Percentiles rank a stretch among this genome's conserved stretches.
phyloP scores from a whole-genome alignment of 371 early-diverging fungal species.

The Mucor sp. region DNA sequence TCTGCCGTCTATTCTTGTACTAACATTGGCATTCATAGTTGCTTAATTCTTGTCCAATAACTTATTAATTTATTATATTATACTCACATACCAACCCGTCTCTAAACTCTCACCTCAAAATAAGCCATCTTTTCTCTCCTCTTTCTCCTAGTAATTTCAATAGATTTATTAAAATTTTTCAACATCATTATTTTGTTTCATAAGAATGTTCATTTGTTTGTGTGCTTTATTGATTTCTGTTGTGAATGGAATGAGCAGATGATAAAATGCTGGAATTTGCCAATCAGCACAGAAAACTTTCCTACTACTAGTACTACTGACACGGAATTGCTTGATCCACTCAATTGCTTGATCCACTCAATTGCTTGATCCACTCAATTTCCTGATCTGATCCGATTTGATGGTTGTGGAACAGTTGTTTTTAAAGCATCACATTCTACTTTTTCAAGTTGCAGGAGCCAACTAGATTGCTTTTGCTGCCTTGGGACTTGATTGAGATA shows the following conservation, averaged over 20 bases:
- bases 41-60: background rate
- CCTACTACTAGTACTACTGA: no score
- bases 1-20: no score
- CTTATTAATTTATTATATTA: constrained; percentile 1
- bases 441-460: no score
- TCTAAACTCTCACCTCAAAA: background rate
- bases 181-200: constrained; percentile 11
- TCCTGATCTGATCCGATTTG: no score
- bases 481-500: no score
- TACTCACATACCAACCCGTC: background rate
- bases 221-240: background rate
- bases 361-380: no score
- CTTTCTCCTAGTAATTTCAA: background rate
- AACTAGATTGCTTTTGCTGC: no score
- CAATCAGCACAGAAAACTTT: no score
- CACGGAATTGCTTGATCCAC: no score
- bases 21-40: background rate
- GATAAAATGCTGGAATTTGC: background rate
- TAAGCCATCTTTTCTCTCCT: background rate
- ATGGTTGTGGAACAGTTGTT: no score
- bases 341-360: no score
- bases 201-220: background rate
- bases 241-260: background rate
- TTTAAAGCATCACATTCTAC: no score
- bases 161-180: constrained; percentile 7